Evolutionary conservation across 2,329 filamentous ascomycete species (phyloP).

Genomic region (Chalaropsis thielavioides): DNA sequence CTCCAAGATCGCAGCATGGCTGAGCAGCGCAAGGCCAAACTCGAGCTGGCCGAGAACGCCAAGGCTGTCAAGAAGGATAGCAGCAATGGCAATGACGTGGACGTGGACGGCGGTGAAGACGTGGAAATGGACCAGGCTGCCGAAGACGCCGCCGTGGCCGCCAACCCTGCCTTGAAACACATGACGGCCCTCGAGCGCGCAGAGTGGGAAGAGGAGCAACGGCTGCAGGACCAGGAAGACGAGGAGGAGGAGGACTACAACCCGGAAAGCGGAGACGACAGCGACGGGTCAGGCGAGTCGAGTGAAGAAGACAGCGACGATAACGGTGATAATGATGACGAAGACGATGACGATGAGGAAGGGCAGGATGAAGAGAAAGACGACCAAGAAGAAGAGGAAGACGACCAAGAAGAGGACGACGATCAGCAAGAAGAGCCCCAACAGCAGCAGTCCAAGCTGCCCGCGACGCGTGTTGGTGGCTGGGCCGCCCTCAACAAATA

Average conservation of each 20-base stretch:
- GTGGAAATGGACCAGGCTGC: slow-evolving; percentile 26
- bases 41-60: slow-evolving; percentile 44
- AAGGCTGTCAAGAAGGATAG: slow-evolving; percentile 32
- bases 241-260: slow-evolving; percentile 54
- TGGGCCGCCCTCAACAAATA: slow-evolving; percentile 17
- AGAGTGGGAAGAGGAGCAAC: slow-evolving; percentile 37
- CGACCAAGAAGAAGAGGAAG: neutral
- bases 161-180: slow-evolving; percentile 28
- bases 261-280: slow-evolving; percentile 39
- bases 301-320: slow-evolving; percentile 31
- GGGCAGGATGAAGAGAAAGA: slow-evolving; percentile 20
- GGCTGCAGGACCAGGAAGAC: slow-evolving; percentile 45
- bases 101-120: slow-evolving; percentile 25
- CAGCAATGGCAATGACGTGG: slow-evolving; percentile 25
- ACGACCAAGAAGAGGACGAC: neutral
- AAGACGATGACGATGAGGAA: slow-evolving; percentile 23
- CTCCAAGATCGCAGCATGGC: slow-evolving; percentile 56
- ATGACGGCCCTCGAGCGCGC: slow-evolving; percentile 38
- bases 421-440: neutral
- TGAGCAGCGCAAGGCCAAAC: slow-evolving; percentile 50
- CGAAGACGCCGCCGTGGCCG: slow-evolving; percentile 24
- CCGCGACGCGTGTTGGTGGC: slow-evolving; percentile 13
- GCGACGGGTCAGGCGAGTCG: slow-evolving; percentile 37
- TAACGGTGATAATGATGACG: slow-evolving; percentile 25
- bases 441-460: neutral